Evolutionary conservation across 495 filamentous ascomycete genomes (phyloP), one percentile per base, ranked within the genome.

Genomic region (Aspergillus olivimuriae): DNA sequence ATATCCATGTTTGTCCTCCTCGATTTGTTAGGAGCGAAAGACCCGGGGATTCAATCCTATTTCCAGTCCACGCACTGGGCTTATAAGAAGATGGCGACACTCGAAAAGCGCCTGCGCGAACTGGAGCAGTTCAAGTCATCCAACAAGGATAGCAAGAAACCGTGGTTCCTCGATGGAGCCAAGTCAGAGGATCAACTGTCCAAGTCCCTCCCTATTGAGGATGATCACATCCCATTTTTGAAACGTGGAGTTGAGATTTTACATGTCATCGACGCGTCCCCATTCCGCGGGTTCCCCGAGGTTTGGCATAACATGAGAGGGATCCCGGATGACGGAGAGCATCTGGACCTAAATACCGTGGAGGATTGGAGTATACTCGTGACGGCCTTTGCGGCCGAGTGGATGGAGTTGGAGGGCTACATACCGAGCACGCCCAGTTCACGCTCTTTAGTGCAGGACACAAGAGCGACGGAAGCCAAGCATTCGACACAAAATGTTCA

Each of bases 21-120:
- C 37, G 92, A 98, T 62, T 73, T 98, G 11, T 76, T 98, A 4
- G 92, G 92, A 1, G 63, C 84, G 0, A 56, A 74, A 9, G 62
- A 76, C 12, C 92, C 92, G 2, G 69, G 52, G 1, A 73, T 98
- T 8, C 82, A 83, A 4, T 89, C 85, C 0, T 92, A 86, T 56
- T 97, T 90, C 62, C 72, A 73, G 35, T 84, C 83, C 4, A 96
- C 92, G 1, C 92, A 98, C 52, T 96, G 91, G 91, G 89, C 90
- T 7, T 98, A 98, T 56, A 69, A 76, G 46, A 70, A 71, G 15
- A 66, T 97, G 53, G 82, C 83, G 0, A 50, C 46, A 1, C 57
- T 89, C 20, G 92, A 96, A 64, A 51, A 64, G 8, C 81, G 88
- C 6, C 64, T 98, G 42, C 77, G 87, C 16, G 62, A 65, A 11